Evolutionary conservation across 495 filamentous ascomycete genomes (phyloP).

Genomic region (Penicillium turbatum): DNA sequence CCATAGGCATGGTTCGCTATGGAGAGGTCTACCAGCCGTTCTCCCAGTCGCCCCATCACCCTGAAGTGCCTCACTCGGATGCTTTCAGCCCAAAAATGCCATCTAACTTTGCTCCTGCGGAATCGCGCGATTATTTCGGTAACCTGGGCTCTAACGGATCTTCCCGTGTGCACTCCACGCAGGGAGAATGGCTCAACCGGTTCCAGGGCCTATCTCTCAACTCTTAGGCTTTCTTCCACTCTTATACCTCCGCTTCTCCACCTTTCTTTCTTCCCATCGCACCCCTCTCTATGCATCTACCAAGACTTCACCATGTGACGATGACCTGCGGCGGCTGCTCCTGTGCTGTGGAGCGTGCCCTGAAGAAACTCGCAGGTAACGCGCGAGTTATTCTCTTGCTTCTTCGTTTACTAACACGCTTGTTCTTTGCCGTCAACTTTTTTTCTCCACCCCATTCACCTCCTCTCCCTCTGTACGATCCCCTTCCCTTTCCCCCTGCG

Average conservation of each 20-base stretch:
- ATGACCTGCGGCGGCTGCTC: constrained; percentile 70
- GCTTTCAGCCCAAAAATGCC: constrained; percentile 35
- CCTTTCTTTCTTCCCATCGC: no score
- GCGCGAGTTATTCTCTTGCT: background rate
- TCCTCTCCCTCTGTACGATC: constrained; percentile 15
- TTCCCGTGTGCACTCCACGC: constrained; percentile 35
- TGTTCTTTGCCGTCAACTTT: background rate
- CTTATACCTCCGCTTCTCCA: background rate
- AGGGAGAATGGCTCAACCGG: constrained; percentile 41
- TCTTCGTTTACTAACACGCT: no score
- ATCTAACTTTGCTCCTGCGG: constrained; percentile 30
- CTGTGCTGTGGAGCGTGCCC: constrained; percentile 74
- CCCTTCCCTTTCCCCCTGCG: background rate
- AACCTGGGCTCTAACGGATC: constrained; percentile 22
- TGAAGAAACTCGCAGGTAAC: constrained; percentile 86
- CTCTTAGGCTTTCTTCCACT: constrained; percentile 25
- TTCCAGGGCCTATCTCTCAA: constrained; percentile 53
- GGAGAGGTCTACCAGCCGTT: constrained; percentile 39
- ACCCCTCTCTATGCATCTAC: no score
- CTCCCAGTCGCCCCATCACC: constrained; percentile 27
- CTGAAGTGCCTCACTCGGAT: constrained; percentile 28
- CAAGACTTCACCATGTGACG: constrained; percentile 38
- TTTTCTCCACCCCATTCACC: background rate
- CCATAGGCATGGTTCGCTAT: constrained; percentile 35
- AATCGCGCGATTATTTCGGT: constrained; percentile 34